phyloP scores from a whole-genome alignment of 441 rosid species.

The Lagerstroemia fauriei region DNA sequence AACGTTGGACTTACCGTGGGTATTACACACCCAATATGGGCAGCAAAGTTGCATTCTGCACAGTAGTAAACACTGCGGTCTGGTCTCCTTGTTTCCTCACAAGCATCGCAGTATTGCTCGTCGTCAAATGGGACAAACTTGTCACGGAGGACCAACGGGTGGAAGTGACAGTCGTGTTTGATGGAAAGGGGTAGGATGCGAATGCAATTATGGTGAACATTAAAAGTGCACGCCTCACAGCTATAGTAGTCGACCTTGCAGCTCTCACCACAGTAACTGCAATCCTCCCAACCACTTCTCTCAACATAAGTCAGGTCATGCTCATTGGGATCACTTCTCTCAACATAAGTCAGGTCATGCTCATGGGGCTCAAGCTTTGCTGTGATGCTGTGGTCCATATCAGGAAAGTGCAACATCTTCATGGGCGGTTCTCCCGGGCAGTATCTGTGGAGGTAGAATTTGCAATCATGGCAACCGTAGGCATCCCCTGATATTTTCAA shows the following conservation, averaged over 20 bases:
- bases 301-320: too few relatives aligned
- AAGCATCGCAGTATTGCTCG: background rate
- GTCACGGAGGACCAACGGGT: background rate
- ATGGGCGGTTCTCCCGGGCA: background rate
- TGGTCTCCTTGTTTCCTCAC: background rate
- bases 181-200: background rate
- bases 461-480: slow-evolving; percentile 3
- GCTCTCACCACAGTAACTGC: background rate
- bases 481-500: background rate
- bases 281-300: background rate
- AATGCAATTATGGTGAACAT: slow-evolving; percentile 2
- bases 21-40: background rate
- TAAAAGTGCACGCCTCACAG: background rate
- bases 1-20: background rate
- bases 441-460: background rate
- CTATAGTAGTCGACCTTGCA: background rate
- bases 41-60: background rate
- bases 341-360: background rate
- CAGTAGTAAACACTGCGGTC: background rate
- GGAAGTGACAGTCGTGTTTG: background rate
- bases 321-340: too few relatives aligned
- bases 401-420: background rate
- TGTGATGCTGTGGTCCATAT: too few relatives aligned
- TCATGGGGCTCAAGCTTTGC: background rate
- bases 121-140: background rate